phyloP scores from a whole-genome alignment of 352 stramenopile genomes.

The Elongisporangium anandrum region DNA sequence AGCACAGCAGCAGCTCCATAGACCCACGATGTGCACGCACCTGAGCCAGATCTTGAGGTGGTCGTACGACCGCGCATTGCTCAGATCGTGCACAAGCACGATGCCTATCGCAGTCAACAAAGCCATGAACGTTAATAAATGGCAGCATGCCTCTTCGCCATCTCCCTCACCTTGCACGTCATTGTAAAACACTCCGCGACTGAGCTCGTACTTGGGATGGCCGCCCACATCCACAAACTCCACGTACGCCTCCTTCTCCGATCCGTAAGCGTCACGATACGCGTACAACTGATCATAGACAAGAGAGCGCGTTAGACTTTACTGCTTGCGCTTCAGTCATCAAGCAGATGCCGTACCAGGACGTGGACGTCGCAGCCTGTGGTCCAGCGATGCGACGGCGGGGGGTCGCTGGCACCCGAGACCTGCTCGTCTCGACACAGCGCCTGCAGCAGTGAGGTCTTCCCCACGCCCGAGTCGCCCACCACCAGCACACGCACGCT shows the following conservation, averaged over 20 bases:
- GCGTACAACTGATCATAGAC: conserved; percentile 18
- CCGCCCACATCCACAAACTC: conserved; percentile 85
- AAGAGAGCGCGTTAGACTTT: neutral
- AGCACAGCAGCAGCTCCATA: neutral
- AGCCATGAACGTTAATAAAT: neutral
- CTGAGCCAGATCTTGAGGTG: conserved; percentile 56
- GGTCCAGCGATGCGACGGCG: conserved; percentile 52
- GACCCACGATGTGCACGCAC: conserved; percentile 3
- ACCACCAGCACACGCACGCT: conserved; percentile 77
- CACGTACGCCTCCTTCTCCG: conserved; percentile 54
- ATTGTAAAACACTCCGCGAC: conserved; percentile 76
- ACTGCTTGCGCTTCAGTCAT: neutral
- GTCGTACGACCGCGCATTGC: conserved; percentile 69
- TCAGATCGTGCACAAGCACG: conserved; percentile 80
- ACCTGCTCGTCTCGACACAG: conserved; percentile 40
- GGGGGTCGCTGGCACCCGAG: conserved; percentile 1
- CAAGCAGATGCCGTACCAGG: conserved; percentile 26
- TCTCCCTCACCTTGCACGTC: conserved; percentile 49
- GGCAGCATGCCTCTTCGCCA: neutral
- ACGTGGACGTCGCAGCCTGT: conserved; percentile 82
- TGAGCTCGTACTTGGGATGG: conserved; percentile 79
- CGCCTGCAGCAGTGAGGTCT: conserved; percentile 67
- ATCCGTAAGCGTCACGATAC: conserved; percentile 27
- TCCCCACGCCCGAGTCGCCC: conserved; percentile 83
- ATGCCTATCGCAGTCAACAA: conserved; percentile 22